Evolutionary conservation across 2,329 filamentous ascomycete genomes (phyloP).

Genomic region (Fusarium torulosum): DNA sequence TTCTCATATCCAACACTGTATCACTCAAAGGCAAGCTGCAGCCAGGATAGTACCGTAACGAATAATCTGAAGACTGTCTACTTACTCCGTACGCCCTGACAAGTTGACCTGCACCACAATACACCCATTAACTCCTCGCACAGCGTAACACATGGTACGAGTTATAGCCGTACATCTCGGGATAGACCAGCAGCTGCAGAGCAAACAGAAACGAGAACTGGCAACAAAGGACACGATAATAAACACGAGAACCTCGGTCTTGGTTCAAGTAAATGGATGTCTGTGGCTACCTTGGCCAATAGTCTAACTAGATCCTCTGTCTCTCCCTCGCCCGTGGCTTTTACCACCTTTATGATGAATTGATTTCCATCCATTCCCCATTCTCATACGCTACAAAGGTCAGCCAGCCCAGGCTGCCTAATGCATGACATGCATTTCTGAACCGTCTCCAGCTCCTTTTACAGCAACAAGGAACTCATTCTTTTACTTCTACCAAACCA

Average conservation of each 20-base stretch:
- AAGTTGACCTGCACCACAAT: too few relatives aligned
- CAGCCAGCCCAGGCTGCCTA: too few relatives aligned
- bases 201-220: neutral
- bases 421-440: too few relatives aligned
- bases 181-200: neutral
- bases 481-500: neutral
- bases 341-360: conserved; percentile 5
- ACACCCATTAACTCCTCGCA: conserved; percentile 4
- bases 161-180: neutral
- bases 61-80: too few relatives aligned
- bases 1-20: too few relatives aligned
- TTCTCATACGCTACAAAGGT: too few relatives aligned
- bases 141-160: conserved; percentile 20
- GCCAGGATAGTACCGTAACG: neutral
- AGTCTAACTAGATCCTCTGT: neutral
- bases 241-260: neutral
- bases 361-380: too few relatives aligned
- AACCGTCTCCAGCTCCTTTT: too few relatives aligned
- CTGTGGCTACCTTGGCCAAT: neutral
- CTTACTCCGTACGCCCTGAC: too few relatives aligned
- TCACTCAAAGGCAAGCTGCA: conserved; percentile 1
- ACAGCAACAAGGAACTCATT: neutral
- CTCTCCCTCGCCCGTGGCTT: conserved; percentile 15
- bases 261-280: neutral
- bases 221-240: neutral